These are phyloP conservation scores for Carnegiea gigantea DNA, from an alignment of 179 eudicot genomes.

Conservation along the genomic window DNA sequence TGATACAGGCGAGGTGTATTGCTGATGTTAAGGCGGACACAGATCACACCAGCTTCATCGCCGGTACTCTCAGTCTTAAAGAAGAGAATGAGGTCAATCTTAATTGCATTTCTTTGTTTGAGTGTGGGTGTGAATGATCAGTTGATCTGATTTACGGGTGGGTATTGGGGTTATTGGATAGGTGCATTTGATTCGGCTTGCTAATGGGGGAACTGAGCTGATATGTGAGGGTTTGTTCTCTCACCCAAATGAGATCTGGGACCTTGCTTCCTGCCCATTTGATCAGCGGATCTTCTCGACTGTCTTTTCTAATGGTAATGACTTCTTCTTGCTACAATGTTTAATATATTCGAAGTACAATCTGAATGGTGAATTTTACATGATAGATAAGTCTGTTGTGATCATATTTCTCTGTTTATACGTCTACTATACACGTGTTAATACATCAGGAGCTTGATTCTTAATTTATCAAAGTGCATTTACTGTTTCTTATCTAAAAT, in stretches of 20 bases:
- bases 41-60: conserved; percentile 93
- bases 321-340: background rate
- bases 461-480: background rate
- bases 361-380: background rate
- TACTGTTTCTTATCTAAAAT: background rate
- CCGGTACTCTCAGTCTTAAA: conserved; percentile 94
- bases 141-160: background rate
- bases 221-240: conserved; percentile 95
- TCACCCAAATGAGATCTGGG: conserved; percentile 97
- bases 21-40: conserved; percentile 96
- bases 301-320: conserved; percentile 72
- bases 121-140: background rate
- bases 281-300: conserved; percentile 97
- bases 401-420: background rate
- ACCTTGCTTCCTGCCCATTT: conserved; percentile 90
- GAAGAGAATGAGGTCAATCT: conserved; percentile 90
- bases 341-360: background rate
- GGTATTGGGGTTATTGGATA: conserved; percentile 20
- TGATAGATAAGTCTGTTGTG: background rate
- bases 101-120: background rate
- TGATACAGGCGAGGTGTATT: conserved; percentile 80
- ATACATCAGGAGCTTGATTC: background rate
- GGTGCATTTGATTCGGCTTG: conserved; percentile 93
- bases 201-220: conserved; percentile 79
- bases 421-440: background rate